These are phyloP conservation scores for Hygrophila difformis DNA, from an alignment of 257 asterid species.

Conservation along the genomic window DNA sequence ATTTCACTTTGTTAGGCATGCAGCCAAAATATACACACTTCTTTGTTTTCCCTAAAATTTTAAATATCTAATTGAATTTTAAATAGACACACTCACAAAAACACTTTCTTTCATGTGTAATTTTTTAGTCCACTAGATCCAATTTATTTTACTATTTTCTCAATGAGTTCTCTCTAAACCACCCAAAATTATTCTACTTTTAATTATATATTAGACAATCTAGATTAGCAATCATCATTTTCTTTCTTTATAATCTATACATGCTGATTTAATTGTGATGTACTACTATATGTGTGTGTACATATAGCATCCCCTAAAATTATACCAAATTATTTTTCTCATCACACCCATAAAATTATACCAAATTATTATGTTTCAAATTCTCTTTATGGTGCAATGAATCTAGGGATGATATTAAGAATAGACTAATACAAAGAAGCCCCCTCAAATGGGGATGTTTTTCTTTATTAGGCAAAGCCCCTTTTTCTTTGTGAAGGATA, in stretches of 20 bases:
- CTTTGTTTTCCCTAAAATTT: no score
- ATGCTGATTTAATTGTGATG: no score
- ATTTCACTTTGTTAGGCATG: no score
- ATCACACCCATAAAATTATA: no score
- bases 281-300: no score
- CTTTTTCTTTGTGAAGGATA: conserved; percentile 31
- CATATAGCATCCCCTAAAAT: no score
- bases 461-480: conserved; percentile 43
- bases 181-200: conserved; percentile 8
- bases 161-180: not conserved
- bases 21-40: no score
- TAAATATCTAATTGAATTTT: no score
- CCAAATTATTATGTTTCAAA: conserved; percentile 18
- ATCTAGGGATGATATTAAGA: conserved; percentile 11
- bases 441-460: conserved; percentile 42
- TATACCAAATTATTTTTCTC: conserved; percentile 10
- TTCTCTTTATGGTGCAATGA: conserved; percentile 17
- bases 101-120: no score
- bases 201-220: not conserved
- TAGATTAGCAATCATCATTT: not conserved
- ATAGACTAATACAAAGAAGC: not conserved
- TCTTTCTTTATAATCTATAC: no score
- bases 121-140: conserved; percentile 5
- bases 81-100: no score
- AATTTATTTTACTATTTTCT: not conserved